Base-by-base conservation (phyloP, 495 filamentous ascomycete genomes). In the Aspergillus kassunensis region DNA sequence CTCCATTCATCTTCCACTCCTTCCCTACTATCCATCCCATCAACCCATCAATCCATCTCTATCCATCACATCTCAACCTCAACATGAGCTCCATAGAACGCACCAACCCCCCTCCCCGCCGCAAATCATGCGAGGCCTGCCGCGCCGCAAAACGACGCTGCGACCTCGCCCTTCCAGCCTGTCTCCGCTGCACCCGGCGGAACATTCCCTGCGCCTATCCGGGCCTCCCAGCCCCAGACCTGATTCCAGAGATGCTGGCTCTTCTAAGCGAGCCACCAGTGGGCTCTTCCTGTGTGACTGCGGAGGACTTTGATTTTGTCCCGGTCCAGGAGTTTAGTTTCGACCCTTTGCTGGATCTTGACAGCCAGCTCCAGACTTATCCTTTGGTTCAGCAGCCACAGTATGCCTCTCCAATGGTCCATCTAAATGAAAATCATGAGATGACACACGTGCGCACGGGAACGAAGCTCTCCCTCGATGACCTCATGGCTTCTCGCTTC, bases 71-170 rank as follows among this genome's bases (percentile, higher is more conserved):
- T 4, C 24, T 9, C 4, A 27, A 9, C 24, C 24, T n/a, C 34
- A 40, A 2, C n/a, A 41, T 49, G 31, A 33, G 18, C 20, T 47
- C 50, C 9, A 31, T 35, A 20, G 56, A 58, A 25, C 29, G 42
- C 27, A 63, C 42, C n/a, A 54, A 25, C 24, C 34, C 73, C 25
- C 69, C 73, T 16, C 70, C 75, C 5, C 65, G 78, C 34, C 72
- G 72, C 25, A 80, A 78, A 52, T 76, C 68, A 63, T 80, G 79
- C 52, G 65, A 69, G 21, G 67, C 69, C n/a, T 82, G 79, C 61
- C 77, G 75, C 58, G 70, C 67, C 45, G 72, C 73, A 8, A 82
- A 80, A 54, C 64, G 79, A 12, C 72, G 75, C 13, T 82, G 79
- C 54, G 76, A 79, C 41, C 63, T 76, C 3, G 67, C 63, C 6